A percentile compares a stretch with the other conserved stretches of the same genome.
phyloP scores from a whole-genome alignment of 208 protist genomes.

The Leishmania major region DNA sequence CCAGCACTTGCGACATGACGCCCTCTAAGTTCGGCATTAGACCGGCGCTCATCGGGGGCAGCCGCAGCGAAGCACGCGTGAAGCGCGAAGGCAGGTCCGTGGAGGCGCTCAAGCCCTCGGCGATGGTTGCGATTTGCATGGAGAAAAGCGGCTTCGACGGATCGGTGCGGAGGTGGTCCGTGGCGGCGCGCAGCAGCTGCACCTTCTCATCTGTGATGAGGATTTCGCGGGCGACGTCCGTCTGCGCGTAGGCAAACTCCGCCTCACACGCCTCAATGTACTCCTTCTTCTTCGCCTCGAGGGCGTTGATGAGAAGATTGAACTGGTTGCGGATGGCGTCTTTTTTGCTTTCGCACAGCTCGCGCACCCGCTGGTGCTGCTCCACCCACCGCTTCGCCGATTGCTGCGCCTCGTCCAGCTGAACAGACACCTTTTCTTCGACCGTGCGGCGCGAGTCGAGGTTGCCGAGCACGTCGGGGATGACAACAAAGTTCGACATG shows the following conservation, averaged over 20 bases:
- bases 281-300: slow-evolving; percentile 74
- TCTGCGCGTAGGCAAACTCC: slow-evolving; percentile 68
- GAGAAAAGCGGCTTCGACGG: slow-evolving; percentile 65
- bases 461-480: slow-evolving; percentile 76
- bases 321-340: slow-evolving; percentile 77
- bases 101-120: slow-evolving; percentile 54
- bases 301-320: slow-evolving; percentile 66
- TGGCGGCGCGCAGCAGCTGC: slow-evolving; percentile 67
- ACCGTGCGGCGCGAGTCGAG: slow-evolving; percentile 65
- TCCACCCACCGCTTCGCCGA: slow-evolving; percentile 63
- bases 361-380: slow-evolving; percentile 77
- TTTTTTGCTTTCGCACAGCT: slow-evolving; percentile 68
- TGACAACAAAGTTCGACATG: slow-evolving; percentile 59
- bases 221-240: slow-evolving; percentile 70
- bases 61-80: slow-evolving; percentile 48
- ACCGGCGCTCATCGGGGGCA: slow-evolving; percentile 43
- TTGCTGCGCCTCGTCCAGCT: slow-evolving; percentile 61
- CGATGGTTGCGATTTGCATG: slow-evolving; percentile 88
- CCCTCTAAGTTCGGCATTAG: slow-evolving; percentile 72
- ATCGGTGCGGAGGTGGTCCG: slow-evolving; percentile 68
- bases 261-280: slow-evolving; percentile 77
- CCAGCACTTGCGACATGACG: slow-evolving; percentile 71
- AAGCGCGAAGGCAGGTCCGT: slow-evolving; percentile 55
- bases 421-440: slow-evolving; percentile 53
- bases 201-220: slow-evolving; percentile 80